A percentile compares a stretch with the other conserved stretches of the same genome.
Evolutionary conservation across 2,329 filamentous ascomycete genomes (phyloP).

Genomic region (Fusarium avenaceum): DNA sequence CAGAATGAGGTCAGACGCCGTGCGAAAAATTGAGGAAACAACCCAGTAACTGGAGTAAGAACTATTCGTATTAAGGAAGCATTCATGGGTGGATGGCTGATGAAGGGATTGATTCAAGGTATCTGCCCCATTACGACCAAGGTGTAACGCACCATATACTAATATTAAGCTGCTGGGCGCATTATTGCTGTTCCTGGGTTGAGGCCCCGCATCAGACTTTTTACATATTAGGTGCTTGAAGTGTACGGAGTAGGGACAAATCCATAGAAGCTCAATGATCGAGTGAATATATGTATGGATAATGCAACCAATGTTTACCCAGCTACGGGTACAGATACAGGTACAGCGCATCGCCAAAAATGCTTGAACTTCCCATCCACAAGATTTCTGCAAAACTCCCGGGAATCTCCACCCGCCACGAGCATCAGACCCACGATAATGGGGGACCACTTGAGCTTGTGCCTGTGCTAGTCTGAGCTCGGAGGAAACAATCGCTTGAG

Average conservation of each 20-base stretch:
- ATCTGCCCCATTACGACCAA: conserved; percentile 21
- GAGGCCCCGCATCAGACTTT: conserved; percentile 29
- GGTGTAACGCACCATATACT: conserved; percentile 17
- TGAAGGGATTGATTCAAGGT: conserved; percentile 22
- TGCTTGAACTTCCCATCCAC: conserved; percentile 23
- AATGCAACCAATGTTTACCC: conserved; percentile 18
- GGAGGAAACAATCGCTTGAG: conserved; percentile 30
- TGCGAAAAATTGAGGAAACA: conserved; percentile 15
- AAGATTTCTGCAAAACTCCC: conserved; percentile 30
- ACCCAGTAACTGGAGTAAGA: conserved; percentile 8
- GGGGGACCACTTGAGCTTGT: conserved; percentile 28
- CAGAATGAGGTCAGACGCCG: conserved; percentile 32
- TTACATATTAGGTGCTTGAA: neutral
- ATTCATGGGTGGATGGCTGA: conserved; percentile 24
- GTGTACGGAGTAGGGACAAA: neutral
- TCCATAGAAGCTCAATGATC: neutral
- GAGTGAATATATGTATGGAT: neutral
- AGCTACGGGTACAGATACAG: conserved; percentile 16
- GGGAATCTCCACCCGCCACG: conserved; percentile 42
- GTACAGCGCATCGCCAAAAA: conserved; percentile 33
- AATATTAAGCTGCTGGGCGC: conserved; percentile 23
- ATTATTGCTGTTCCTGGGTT: conserved; percentile 39
- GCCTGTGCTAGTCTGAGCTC: conserved; percentile 32
- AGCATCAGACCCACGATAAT: conserved; percentile 30
- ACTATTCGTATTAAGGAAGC: conserved; percentile 17